Base-by-base conservation (phyloP, 805 yeast genomes). In the Teunomyces panamensis region DNA sequence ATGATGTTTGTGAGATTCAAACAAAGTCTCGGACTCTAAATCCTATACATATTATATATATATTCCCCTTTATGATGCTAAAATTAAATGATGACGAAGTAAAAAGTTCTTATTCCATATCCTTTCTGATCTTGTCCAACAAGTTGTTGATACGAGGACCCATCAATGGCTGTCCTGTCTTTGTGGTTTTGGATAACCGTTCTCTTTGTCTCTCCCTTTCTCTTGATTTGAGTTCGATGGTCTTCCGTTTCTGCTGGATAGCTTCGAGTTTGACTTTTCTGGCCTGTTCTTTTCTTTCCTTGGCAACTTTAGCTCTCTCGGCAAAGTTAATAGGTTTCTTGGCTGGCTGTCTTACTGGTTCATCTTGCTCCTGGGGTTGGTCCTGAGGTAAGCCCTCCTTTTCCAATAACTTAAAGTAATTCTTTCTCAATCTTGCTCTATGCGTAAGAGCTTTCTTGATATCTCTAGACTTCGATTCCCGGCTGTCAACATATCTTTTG, bases 141-240 rank as follows among this genome's bases (percentile, higher is more conserved):
- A 91, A 70, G 56, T 82, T 80, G 47, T 81, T 84, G 49, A 91
- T 88, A 65, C 95, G 80, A 11, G 96, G 95, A 0, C 89, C 96
- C 92, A 91, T 88, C 39, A 80, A 67, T 2, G 97, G 97, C 64
- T 91, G 98, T 0, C 98, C 98, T 3, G 71, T 61, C 56, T 74
- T 74, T 1, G 96, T 91, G 51, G 73, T 83, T 49, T 77, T 73
- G 7, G 66, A 49, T 3, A 73, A 50, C 24, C 60, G 56, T 56
- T 69, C 60, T 71, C 78, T 56, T 78, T 67, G 58, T 71, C 68
- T 36, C 59, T 70, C 58, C 65, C 74, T 50, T 70, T 80, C 59
- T 63, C 62, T 56, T 58, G 67, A 37, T 71, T 71, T 49, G 69
- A 59, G 49, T 34, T 65, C 73, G n/a, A 68, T 56, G 10, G 61